phyloP scores from a whole-genome alignment of 257 asterid species.

The Datura wrightii region DNA sequence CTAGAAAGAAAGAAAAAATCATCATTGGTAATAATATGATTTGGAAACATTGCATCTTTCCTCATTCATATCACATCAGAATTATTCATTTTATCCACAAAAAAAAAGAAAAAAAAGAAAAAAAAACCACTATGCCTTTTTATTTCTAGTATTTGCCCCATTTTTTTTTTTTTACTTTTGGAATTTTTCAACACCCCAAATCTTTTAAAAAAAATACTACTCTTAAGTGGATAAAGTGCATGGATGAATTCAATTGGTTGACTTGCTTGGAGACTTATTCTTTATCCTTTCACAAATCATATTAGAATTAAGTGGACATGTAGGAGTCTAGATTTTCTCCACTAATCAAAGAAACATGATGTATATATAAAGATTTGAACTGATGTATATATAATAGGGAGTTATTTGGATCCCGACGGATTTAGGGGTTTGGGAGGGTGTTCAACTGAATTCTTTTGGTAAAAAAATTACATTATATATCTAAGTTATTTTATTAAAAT shows the following conservation, averaged over 20 bases:
- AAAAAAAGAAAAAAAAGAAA: too few species aligned
- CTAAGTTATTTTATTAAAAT: too few species aligned
- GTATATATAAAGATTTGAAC: too few species aligned
- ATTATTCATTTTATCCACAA: neutral
- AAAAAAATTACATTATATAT: too few species aligned
- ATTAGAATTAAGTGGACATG: neutral
- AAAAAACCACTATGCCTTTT: neutral
- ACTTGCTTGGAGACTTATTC: neutral
- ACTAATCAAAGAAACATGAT: neutral
- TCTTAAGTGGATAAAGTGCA: neutral
- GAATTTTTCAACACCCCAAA: neutral
- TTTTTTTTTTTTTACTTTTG: neutral
- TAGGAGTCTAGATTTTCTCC: neutral
- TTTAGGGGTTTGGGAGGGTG: neutral
- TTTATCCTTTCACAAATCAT: neutral
- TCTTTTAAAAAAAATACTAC: neutral
- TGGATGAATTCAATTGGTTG: neutral
- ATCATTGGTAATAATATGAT: neutral
- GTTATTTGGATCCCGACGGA: neutral
- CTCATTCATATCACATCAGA: neutral
- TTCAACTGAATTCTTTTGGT: too few species aligned
- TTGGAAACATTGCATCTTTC: slow-evolving; percentile 15
- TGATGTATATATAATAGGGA: too few species aligned
- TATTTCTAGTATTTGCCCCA: neutral
- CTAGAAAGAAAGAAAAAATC: neutral